These are phyloP conservation scores for Penicillium sp. DNA, from an alignment of 2,329 filamentous ascomycete genomes.

Conservation along the genomic window DNA sequence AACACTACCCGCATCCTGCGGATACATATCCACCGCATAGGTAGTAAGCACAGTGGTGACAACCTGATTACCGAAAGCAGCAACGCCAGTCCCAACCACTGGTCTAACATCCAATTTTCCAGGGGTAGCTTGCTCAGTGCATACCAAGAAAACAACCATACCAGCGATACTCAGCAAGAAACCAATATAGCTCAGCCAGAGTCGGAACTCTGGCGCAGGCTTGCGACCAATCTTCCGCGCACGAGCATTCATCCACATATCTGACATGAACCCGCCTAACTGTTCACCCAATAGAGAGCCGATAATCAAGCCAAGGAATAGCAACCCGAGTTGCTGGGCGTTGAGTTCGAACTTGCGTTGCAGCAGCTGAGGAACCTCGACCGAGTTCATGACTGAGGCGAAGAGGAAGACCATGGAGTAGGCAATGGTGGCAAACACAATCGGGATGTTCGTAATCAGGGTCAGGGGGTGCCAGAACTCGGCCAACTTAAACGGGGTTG, in stretches of 20 bases:
- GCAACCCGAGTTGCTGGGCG: conserved; percentile 58
- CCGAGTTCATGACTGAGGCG: conserved; percentile 53
- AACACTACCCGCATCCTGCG: conserved; percentile 54
- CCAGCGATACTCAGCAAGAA: conserved; percentile 54
- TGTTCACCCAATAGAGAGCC: conserved; percentile 61
- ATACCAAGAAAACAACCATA: conserved; percentile 57
- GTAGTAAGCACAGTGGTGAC: conserved; percentile 63
- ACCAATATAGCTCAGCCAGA: conserved; percentile 59
- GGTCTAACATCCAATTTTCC: conserved; percentile 57
- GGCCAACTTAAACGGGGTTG: conserved; percentile 12
- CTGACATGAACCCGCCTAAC: conserved; percentile 55
- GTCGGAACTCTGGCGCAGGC: conserved; percentile 52
- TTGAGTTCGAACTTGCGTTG: conserved; percentile 57
- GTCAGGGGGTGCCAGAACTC: conserved; percentile 34
- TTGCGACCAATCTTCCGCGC: conserved; percentile 36
- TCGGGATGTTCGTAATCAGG: conserved; percentile 48
- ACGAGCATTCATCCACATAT: conserved; percentile 56
- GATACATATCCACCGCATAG: conserved; percentile 59
- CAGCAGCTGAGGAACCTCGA: conserved; percentile 62
- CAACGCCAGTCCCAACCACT: conserved; percentile 55
- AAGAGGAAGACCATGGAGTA: conserved; percentile 62
- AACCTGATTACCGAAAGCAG: conserved; percentile 60
- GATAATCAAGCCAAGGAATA: conserved; percentile 59
- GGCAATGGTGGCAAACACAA: conserved; percentile 53
- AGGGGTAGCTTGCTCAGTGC: conserved; percentile 46